Base-by-base conservation (phyloP, 164 flowering plant species). In the Piper longum region DNA sequence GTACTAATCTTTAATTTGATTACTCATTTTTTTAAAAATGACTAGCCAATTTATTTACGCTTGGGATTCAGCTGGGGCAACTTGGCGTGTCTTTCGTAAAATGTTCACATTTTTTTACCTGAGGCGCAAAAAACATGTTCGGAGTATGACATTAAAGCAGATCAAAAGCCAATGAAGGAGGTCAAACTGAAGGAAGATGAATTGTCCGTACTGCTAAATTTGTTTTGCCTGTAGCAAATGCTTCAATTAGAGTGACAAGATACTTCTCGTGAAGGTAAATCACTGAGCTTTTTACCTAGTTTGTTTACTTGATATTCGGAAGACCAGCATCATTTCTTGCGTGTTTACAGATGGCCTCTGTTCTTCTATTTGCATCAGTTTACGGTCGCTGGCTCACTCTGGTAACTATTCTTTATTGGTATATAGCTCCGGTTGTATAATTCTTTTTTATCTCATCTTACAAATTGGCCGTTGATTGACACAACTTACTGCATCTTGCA, bases 331-430 rank as follows among this genome's bases (percentile, higher is more conserved):
- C 52, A 4, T 45, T 14, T 45, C 64, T 70, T 41, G 60, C 45
- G 41, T 19, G 60, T 41, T 58, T 69, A 54, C 77, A 90, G 99
- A 84, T 93, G 57, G 84, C 84, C 64, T 90, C 92, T 17, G 36
- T 86, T 17, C 74, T 93, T 45, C 76, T 93, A 16, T 54, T 88
- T 54, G 99, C 96, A 75, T 82, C 96, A 62, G 92, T 90, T 63
- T 87, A 84, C 75, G 99, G 99, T n/a, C 89, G 85, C 73, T 74
- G 81, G 41, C 62, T 93, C 14, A 86, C 96, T 56, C 70, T 88
- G 95, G 84, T 85, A 95, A 69, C 83, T 93, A 13, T 82, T 72
- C 71, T 89, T 82, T 48, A 62, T 77, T 60, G 97, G 99, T 90
- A 79, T 62, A 51, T 59, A 56, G 14, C n/a, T 14, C 39, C 6